These are phyloP conservation scores for Mycosphaerella sp. DNA, from an alignment of 2,329 filamentous ascomycete species.

Conservation along the genomic window DNA sequence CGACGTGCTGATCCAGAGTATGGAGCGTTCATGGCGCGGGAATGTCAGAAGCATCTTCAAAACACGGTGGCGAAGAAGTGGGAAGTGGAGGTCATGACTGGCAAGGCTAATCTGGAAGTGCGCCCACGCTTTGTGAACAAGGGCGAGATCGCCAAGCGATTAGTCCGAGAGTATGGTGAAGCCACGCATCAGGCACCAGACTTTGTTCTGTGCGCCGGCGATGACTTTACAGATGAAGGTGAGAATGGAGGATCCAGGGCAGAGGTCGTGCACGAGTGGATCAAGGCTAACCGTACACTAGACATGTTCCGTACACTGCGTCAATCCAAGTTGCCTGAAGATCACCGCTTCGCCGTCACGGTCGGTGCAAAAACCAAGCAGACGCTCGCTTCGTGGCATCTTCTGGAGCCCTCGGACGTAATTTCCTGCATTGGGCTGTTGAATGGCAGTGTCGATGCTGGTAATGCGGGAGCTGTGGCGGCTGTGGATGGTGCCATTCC, in stretches of 20 bases:
- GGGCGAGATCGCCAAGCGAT: constrained; percentile 82
- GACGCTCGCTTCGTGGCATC: constrained; percentile 82
- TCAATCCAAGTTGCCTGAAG: constrained; percentile 49
- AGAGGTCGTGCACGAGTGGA: constrained; percentile 13
- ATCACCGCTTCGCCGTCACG: constrained; percentile 82
- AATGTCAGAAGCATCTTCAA: constrained; percentile 78
- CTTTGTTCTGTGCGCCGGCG: constrained; percentile 85
- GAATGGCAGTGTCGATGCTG: constrained; percentile 30
- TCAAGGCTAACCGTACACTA: constrained; percentile 31
- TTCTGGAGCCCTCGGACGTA: constrained; percentile 83
- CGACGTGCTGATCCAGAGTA: constrained; percentile 82
- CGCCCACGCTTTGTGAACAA: constrained; percentile 98
- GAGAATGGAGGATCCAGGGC: constrained; percentile 30
- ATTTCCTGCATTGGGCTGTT: constrained; percentile 45
- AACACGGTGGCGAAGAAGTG: constrained; percentile 67
- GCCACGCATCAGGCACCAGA: constrained; percentile 58
- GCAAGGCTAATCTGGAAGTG: constrained; percentile 95
- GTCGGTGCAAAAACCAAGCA: constrained; percentile 89
- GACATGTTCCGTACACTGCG: constrained; percentile 78
- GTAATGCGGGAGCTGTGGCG: constrained; percentile 28
- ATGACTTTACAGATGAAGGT: constrained; percentile 98
- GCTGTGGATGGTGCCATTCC: constrained; percentile 28
- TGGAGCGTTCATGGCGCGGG: constrained; percentile 67
- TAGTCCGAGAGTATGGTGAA: constrained; percentile 66
- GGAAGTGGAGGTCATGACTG: constrained; percentile 93